Evolutionary conservation across 768 basidiomycete genomes (phyloP).

Genomic region (Sutorius australiensis): DNA sequence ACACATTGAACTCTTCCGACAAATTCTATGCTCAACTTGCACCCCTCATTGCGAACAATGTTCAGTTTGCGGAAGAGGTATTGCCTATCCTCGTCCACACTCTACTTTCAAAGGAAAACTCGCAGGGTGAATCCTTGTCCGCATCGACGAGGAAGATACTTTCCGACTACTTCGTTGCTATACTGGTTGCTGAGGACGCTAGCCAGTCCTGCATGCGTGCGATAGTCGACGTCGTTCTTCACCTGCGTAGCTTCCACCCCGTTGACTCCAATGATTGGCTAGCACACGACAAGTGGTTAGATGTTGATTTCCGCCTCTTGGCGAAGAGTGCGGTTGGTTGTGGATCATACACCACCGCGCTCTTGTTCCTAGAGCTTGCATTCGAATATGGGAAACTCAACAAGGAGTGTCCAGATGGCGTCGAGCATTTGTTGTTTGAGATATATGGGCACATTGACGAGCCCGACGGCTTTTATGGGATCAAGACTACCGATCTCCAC

Average conservation of each 20-base stretch:
- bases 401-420: slow-evolving; percentile 28
- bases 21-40: slow-evolving; percentile 67
- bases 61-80: slow-evolving; percentile 58
- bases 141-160: slow-evolving; percentile 18
- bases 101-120: slow-evolving; percentile 41
- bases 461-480: slow-evolving; percentile 97
- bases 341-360: slow-evolving; percentile 83
- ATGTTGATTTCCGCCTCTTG: slow-evolving; percentile 68
- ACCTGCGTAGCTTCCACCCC: slow-evolving; percentile 68
- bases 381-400: slow-evolving; percentile 42
- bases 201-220: slow-evolving; percentile 47
- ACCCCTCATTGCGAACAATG: slow-evolving; percentile 52
- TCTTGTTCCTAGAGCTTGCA: slow-evolving; percentile 85
- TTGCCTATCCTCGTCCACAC: slow-evolving; percentile 76
- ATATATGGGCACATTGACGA: slow-evolving; percentile 96
- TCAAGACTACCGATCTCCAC: slow-evolving; percentile 72
- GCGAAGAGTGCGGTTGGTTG: slow-evolving; percentile 70
- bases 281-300: slow-evolving; percentile 79
- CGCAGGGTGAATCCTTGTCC: background rate
- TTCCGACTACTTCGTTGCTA: slow-evolving; percentile 22
- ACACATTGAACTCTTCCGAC: slow-evolving; percentile 50
- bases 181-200: slow-evolving; percentile 24
- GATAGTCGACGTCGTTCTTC: slow-evolving; percentile 72
- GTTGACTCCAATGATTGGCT: slow-evolving; percentile 35
- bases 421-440: slow-evolving; percentile 78